Evolutionary conservation across 1,139 yeast genomes (phyloP).

Genomic region (Taphrina populina): DNA sequence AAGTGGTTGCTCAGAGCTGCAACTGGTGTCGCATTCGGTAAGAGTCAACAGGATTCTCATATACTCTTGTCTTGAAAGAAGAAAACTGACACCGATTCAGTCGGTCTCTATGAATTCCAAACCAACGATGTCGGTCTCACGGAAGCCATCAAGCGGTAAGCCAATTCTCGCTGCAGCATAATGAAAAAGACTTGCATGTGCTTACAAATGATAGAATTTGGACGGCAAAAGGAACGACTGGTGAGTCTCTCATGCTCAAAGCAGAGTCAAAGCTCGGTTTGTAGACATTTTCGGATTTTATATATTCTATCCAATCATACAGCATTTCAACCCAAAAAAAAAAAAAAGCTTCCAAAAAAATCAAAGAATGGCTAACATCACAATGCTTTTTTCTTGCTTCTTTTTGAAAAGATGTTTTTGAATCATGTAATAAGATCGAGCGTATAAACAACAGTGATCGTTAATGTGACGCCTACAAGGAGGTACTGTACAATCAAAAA

Average conservation of each 20-base stretch:
- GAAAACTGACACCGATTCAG: no score
- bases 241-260: constrained; percentile 13
- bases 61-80: no score
- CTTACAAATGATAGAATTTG: constrained; percentile 1
- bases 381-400: no score
- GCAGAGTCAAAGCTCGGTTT: constrained; percentile 26
- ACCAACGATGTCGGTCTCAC: constrained; percentile 65
- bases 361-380: no score
- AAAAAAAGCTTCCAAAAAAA: no score
- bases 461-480: constrained; percentile 59
- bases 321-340: no score
- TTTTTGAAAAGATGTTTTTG: not conserved
- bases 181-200: not conserved
- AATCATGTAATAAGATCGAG: constrained; percentile 42
- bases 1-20: constrained; percentile 67
- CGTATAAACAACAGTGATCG: constrained; percentile 50
- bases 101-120: constrained; percentile 81
- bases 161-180: not conserved
- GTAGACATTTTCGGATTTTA: constrained; percentile 3
- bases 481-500: constrained; percentile 68
- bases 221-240: constrained; percentile 21
- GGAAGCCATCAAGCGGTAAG: constrained; percentile 44
- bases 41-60: no score
- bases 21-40: constrained; percentile 58
- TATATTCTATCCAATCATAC: no score